A percentile compares a stretch with the other conserved stretches of the same genome.
Conservation (phyloP, 202 grass and related monocot species). For the Brachypodium distachyon region DNA sequence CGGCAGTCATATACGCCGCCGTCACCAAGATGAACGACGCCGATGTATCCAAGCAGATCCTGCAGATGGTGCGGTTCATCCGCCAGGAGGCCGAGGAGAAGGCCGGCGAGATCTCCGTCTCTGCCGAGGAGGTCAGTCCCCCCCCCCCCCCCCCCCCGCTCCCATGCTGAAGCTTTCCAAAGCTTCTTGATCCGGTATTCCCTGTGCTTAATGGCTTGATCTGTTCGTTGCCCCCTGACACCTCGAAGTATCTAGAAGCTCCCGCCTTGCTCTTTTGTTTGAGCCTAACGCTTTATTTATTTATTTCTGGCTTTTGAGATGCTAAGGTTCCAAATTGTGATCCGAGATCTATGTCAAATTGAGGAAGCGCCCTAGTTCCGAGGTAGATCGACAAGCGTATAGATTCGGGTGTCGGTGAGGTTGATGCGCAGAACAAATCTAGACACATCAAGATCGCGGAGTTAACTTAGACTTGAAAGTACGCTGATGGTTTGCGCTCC, state of each 20-base stretch:
- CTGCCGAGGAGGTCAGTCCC: constrained; percentile 78
- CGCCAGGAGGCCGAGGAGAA: constrained; percentile 98
- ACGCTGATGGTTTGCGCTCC: neutral
- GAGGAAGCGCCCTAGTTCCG: neutral
- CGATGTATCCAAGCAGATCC: constrained; percentile 97
- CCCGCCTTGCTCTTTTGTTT: neutral
- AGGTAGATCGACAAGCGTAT: constrained; percentile 4
- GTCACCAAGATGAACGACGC: constrained; percentile 84
- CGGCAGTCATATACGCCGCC: constrained; percentile 22
- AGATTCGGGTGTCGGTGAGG: neutral
- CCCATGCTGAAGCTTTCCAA: neutral
- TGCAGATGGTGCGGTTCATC: constrained; percentile 99
- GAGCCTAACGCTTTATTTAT: neutral
- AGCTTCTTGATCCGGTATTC: neutral
- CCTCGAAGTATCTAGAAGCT: constrained; percentile 2
- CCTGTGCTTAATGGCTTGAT: neutral
- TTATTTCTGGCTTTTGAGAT: no score
- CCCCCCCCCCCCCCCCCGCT: neutral
- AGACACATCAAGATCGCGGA: constrained; percentile 13
- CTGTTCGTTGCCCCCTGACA: neutral
- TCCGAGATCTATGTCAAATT: neutral
- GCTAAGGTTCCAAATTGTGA: no score
- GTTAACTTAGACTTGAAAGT: neutral
- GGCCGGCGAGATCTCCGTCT: constrained; percentile 93
- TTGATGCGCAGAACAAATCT: neutral